These are phyloP conservation scores for Tylopilus subfusipes DNA, from an alignment of 768 basidiomycete species.

Conservation along the genomic window DNA sequence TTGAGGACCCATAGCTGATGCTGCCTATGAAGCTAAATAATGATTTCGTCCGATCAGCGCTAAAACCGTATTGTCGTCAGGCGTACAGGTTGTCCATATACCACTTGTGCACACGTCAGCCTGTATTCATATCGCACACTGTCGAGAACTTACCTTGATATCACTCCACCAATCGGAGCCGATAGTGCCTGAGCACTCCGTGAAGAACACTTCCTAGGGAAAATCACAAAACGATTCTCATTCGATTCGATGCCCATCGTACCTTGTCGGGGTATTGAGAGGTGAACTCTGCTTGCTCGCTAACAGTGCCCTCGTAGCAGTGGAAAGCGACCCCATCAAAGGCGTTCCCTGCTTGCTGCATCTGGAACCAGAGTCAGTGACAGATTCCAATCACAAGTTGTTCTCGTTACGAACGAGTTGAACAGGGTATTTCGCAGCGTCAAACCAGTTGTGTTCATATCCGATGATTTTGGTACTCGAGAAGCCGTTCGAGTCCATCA, in stretches of 20 bases:
- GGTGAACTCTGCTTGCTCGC: slow-evolving; percentile 54
- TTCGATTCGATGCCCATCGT: neutral
- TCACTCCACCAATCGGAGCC: slow-evolving; percentile 79
- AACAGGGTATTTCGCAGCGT: slow-evolving; percentile 60
- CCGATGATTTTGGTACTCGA: slow-evolving; percentile 60
- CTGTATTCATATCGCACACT: neutral
- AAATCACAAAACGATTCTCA: neutral
- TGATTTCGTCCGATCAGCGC: slow-evolving; percentile 19
- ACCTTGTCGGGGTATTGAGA: slow-evolving; percentile 53
- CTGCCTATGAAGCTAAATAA: slow-evolving; percentile 39
- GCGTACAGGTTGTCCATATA: slow-evolving; percentile 64
- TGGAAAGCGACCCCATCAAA: slow-evolving; percentile 71
- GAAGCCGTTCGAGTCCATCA: slow-evolving; percentile 64
- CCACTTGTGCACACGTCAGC: slow-evolving; percentile 43
- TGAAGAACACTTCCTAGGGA: slow-evolving; percentile 40
- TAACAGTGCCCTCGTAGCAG: slow-evolving; percentile 59
- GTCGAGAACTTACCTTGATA: slow-evolving; percentile 51
- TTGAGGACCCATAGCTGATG: slow-evolving; percentile 28
- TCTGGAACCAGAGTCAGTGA: slow-evolving; percentile 29
- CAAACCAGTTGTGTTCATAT: slow-evolving; percentile 73
- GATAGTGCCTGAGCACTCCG: slow-evolving; percentile 63
- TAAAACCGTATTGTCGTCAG: slow-evolving; percentile 9
- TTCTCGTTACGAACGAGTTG: slow-evolving; percentile 39
- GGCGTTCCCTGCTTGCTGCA: slow-evolving; percentile 52
- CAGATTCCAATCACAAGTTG: neutral